A percentile compares a stretch with the other conserved stretches of the same genome.
phyloP scores from a whole-genome alignment of 208 protist genomes.

The Acanthamoeba divionensis region DNA sequence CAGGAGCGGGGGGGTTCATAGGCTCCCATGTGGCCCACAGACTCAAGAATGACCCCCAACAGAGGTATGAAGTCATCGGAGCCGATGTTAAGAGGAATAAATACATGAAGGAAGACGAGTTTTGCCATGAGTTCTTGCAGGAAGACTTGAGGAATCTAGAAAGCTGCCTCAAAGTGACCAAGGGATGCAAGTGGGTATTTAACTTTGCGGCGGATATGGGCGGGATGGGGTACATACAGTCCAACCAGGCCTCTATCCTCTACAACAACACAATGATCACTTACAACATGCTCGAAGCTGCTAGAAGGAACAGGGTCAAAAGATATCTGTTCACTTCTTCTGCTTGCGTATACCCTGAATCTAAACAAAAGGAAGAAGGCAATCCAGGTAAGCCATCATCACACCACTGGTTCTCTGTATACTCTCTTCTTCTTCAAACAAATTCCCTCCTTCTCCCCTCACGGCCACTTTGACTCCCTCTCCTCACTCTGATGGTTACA shows the following conservation, averaged over 20 bases:
- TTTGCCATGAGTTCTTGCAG: slow-evolving; percentile 81
- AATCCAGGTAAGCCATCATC: slow-evolving; percentile 16
- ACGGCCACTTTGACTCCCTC: too few relatives aligned
- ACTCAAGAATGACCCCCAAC: slow-evolving; percentile 74
- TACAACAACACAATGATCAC: slow-evolving; percentile 89
- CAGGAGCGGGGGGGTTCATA: slow-evolving; percentile 85
- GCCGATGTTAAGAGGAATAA: slow-evolving; percentile 83
- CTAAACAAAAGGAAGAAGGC: slow-evolving; percentile 72
- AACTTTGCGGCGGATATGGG: slow-evolving; percentile 88
- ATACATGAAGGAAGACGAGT: slow-evolving; percentile 79
- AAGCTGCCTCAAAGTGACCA: slow-evolving; percentile 71
- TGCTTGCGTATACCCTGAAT: slow-evolving; percentile 86
- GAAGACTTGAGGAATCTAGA: slow-evolving; percentile 76
- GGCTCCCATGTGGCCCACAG: slow-evolving; percentile 79
- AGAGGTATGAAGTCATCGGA: slow-evolving; percentile 66
- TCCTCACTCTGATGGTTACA: too few relatives aligned
- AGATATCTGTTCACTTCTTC: slow-evolving; percentile 80
- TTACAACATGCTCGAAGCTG: slow-evolving; percentile 83
- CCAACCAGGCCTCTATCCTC: slow-evolving; percentile 84
- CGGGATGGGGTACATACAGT: slow-evolving; percentile 87
- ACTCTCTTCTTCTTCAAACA: neutral
- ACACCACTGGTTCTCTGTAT: neutral
- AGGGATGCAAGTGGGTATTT: slow-evolving; percentile 80
- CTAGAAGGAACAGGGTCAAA: slow-evolving; percentile 70
- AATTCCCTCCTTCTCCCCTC: neutral